Base-by-base conservation (phyloP, 2,329 filamentous ascomycete genomes). In the Myrmaecium sp. region DNA sequence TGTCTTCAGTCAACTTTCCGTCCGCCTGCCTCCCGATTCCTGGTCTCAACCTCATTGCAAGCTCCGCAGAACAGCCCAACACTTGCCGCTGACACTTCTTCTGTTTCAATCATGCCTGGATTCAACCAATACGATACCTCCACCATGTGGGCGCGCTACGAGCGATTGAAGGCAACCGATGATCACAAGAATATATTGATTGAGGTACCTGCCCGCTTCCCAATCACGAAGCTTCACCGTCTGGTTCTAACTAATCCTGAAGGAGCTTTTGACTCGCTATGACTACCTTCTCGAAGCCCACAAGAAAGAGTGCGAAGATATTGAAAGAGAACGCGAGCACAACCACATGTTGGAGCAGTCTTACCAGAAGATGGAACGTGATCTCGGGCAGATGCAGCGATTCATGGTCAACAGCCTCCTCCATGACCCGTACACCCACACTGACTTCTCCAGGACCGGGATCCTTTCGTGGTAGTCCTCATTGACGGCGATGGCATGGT, bases 401-500 rank as follows among this genome's bases (percentile, higher is more conserved):
- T 35, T 39, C 24, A 33, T 51, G 29, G 47, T 49, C 36, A 28
- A 34, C 23, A 8, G 10, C 18, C 14, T 25, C 15, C 5, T 14
- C 30, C 31, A 20, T 31, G 20, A 17, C n/a, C 25, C 28, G 14
- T 22, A 32, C 9, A 24, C 30, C 30, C 20, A 22, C 11, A 14
- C 26, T 30, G 12, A 21, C 28, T 12, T 12, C 11, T 25, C 10
- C 25, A 26, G 26, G 18, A 27, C 14, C 29, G 27, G 12, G 29
- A 33, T 8, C 57, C 63, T 4, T 69, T 64, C 36, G 51, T 69
- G 21, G 43, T 65, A 10, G 51, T 66, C 17, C 48, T 70, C 18
- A 52, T 70, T 25, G 65, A 70, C 36, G 65, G 62, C 21, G 62
- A 68, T 35, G 60, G 57, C 23, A 59, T 66, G 44, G 55, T 69